Conservation (phyloP, 139 green algal species). For the Closterium sp. region DNA sequence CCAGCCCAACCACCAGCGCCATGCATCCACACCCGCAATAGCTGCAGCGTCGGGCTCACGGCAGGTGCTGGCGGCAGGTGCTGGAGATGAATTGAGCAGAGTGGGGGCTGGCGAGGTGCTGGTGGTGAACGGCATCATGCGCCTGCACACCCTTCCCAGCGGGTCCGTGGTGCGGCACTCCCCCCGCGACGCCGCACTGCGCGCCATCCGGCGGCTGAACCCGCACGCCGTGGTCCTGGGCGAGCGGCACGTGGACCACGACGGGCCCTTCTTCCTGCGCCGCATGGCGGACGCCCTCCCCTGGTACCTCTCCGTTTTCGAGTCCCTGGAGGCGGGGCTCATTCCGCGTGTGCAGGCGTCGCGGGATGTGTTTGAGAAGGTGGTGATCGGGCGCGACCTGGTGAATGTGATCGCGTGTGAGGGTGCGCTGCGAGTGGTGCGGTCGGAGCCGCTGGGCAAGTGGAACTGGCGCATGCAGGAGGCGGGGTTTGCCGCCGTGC, state of each 20-base stretch:
- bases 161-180: constrained; percentile 17
- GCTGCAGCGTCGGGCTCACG: neutral
- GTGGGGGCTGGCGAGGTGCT: neutral
- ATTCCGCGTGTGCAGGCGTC: neutral
- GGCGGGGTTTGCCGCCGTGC: neutral
- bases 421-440: neutral
- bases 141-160: constrained; percentile 13
- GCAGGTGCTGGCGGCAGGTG: neutral
- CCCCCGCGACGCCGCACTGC: constrained; percentile 15
- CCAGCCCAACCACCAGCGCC: neutral
- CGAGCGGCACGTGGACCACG: constrained; percentile 1
- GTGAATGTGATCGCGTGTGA: neutral
- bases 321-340: neutral
- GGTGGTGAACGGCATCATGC: constrained; percentile 18
- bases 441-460: neutral
- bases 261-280: constrained; percentile 27
- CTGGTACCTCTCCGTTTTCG: constrained; percentile 14
- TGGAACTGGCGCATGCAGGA: neutral
- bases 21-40: neutral
- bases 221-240: neutral
- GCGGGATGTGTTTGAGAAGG: neutral
- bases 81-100: neutral
- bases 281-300: constrained; percentile 11
- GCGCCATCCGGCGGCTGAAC: neutral
- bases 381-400: neutral